Evolutionary conservation across 495 filamentous ascomycete species (phyloP), one percentile per base, ranked within the genome.

Genomic region (Cairneyella variabilis): DNA sequence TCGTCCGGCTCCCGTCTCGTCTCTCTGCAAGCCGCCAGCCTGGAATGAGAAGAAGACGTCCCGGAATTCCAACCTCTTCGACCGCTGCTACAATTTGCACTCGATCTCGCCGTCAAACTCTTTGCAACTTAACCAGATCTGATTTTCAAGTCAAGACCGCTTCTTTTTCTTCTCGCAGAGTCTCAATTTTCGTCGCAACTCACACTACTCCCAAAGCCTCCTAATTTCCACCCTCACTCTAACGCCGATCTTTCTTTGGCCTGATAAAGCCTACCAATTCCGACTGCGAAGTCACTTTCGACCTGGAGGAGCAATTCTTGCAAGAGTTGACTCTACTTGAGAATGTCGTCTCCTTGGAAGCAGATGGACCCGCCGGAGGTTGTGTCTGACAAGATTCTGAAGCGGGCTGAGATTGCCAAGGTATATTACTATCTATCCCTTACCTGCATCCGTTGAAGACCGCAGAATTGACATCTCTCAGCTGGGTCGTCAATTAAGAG

Each of bases 401-500:
- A 83, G 69, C 72, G 86, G 70, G 83, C 83, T 32, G 83, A 89
- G 72, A 84, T 95, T 59, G 88, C 89, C 64, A 92, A 92, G 84
- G 91, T 95, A 76, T 20, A 26, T 28, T 49, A 23, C 28, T 14
- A 32, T n/a, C n/a, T n/a, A n/a, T n/a, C n/a, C n/a, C n/a, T n/a
- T n/a, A n/a, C n/a, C n/a, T n/a, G n/a, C n/a, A n/a, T n/a, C n/a
- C n/a, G n/a, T n/a, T n/a, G n/a, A n/a, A n/a, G n/a, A n/a, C n/a
- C n/a, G n/a, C n/a, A n/a, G n/a, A n/a, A n/a, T n/a, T n/a, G n/a
- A n/a, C 20, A 44, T 2, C 58, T 54, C 46, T 59, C n/a, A 98
- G 93, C 93, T 97, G 70, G 93, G 90, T 50, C 76, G 91, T 69
- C 85, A 83, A 63, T 75, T 99, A 28, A 89, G 96, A 69, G 88